These are phyloP conservation scores for Fusarium globosum DNA, from an alignment of 2,329 filamentous ascomycete genomes.

Conservation along the genomic window DNA sequence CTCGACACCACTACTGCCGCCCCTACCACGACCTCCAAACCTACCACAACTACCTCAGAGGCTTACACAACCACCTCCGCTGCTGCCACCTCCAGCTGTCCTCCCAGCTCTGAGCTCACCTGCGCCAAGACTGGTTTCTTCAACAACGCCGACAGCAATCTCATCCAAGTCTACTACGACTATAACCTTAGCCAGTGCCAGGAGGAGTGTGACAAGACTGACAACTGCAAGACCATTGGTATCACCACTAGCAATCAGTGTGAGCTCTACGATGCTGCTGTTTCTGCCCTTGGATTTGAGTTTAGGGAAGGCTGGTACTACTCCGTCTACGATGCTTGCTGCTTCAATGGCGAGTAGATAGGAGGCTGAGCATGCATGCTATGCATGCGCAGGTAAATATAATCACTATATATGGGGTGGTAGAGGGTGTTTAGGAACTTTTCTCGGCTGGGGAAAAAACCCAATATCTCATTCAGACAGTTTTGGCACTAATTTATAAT, in stretches of 20 bases:
- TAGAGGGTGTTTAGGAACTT: background rate
- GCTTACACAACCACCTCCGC: constrained; percentile 14
- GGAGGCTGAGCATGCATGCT: background rate
- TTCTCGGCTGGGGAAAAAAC: background rate
- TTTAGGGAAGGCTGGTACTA: background rate
- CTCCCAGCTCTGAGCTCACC: constrained; percentile 3
- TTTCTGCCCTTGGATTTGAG: constrained; percentile 10
- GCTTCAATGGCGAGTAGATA: constrained; percentile 12
- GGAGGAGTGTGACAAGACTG: background rate
- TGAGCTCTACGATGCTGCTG: constrained; percentile 26
- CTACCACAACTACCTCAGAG: constrained; percentile 20
- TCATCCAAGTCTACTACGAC: background rate
- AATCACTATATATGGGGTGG: background rate
- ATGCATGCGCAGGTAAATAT: background rate
- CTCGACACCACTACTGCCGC: constrained; percentile 3
- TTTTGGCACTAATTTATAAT: background rate
- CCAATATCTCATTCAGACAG: background rate
- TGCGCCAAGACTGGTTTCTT: constrained; percentile 19
- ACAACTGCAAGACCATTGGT: constrained; percentile 24
- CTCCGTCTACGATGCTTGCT: constrained; percentile 27
- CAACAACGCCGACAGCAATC: background rate
- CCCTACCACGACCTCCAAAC: background rate
- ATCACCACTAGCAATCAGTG: constrained; percentile 18
- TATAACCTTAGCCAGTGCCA: constrained; percentile 10
- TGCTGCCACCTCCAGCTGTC: constrained; percentile 8